Evolutionary conservation across 371 early-diverging fungal genomes (phyloP).

Genomic region (Mucor sp.): DNA sequence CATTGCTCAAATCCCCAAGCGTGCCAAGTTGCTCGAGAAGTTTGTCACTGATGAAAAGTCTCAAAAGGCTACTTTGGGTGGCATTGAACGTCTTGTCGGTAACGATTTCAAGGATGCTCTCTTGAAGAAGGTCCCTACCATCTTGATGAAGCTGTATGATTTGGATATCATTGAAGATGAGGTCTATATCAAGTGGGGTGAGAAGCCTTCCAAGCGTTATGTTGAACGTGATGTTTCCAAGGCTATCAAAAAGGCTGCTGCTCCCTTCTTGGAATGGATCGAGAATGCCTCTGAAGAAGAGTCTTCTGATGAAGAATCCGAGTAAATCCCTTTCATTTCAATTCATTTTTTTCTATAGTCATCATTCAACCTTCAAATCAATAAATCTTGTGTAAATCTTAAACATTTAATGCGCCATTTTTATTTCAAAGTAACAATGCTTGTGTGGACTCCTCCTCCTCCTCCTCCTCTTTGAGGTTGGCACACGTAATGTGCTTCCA

Average conservation of each 20-base stretch:
- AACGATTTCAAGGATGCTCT: conserved; percentile 65
- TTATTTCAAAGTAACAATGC: neutral
- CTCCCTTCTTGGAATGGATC: conserved; percentile 92
- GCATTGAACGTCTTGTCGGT: conserved; percentile 88
- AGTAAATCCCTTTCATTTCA: conserved; percentile 12
- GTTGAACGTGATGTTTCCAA: conserved; percentile 78
- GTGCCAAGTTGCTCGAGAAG: conserved; percentile 62
- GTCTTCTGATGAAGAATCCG: conserved; percentile 37
- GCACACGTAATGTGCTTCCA: neutral
- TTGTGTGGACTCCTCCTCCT: too few species aligned
- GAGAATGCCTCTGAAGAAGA: conserved; percentile 61
- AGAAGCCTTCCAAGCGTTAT: conserved; percentile 88
- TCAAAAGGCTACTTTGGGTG: conserved; percentile 90
- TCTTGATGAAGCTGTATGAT: conserved; percentile 90
- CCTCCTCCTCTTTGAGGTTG: neutral
- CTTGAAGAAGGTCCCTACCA: conserved; percentile 72
- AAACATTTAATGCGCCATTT: too few species aligned
- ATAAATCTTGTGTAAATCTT: neutral
- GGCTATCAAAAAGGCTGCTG: conserved; percentile 81
- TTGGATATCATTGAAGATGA: conserved; percentile 93
- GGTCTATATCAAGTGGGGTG: conserved; percentile 86
- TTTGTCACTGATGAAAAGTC: conserved; percentile 82
- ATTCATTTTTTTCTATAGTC: neutral
- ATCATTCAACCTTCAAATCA: neutral
- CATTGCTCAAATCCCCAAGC: conserved; percentile 61